Percentiles rank a stretch among this genome's conserved stretches.
Conservation (phyloP, 2,329 filamentous ascomycete species). For the Penicillium sp. region DNA sequence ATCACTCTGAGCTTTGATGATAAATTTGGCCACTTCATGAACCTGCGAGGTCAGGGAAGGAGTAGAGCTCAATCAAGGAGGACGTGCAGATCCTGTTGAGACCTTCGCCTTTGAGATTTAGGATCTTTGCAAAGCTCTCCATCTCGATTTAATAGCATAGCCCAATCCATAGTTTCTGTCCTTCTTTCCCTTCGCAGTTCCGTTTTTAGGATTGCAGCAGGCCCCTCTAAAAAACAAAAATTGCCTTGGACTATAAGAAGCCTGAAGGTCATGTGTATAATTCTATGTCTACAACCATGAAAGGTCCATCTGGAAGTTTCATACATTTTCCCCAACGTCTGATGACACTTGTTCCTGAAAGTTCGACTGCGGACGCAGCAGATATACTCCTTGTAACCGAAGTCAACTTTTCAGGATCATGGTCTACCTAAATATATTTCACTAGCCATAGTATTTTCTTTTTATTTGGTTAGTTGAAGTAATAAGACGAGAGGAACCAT, state of each 20-base stretch:
- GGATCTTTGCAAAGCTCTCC: not conserved
- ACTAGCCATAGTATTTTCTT: too few relatives aligned
- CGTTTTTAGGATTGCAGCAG: not conserved
- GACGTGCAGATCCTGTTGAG: not conserved
- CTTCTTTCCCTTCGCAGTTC: not conserved
- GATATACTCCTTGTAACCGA: not conserved
- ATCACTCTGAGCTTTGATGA: not conserved
- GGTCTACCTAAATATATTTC: not conserved
- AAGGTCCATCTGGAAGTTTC: conserved; percentile 43
- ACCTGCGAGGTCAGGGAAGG: not conserved
- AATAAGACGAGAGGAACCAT: too few relatives aligned
- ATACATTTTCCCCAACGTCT: not conserved
- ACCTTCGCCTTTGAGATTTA: not conserved
- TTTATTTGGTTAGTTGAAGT: too few relatives aligned
- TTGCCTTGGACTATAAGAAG: not conserved
- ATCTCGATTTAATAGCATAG: not conserved
- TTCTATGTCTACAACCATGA: not conserved
- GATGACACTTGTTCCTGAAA: too few relatives aligned
- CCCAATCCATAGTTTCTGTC: not conserved
- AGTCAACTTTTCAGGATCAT: not conserved
- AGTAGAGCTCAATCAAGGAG: not conserved
- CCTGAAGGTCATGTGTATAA: not conserved
- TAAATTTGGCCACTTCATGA: not conserved
- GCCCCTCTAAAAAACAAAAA: not conserved
- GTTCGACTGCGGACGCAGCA: not conserved